Evolutionary conservation across 176 grass and related monocot genomes (phyloP), one percentile per base, ranked within the genome.

Genomic region (Phyllostachys edulis): DNA sequence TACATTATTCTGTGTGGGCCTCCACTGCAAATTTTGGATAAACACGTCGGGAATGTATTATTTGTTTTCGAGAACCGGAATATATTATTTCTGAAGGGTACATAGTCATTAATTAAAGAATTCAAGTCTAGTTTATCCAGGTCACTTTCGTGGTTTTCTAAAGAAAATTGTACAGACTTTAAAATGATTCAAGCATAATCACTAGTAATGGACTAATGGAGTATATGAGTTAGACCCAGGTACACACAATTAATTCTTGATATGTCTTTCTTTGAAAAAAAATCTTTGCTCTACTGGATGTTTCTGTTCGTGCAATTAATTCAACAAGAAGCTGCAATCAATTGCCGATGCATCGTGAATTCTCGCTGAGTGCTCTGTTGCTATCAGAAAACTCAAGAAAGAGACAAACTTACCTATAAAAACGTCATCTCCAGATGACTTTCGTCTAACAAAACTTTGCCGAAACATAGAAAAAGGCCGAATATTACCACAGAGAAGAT

Each of bases 1-100:
- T 80, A 15, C 71, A 27, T 77, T 81, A 89, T 89, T 82, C 82
- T 18, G 9, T 50, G 81, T 73, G 81, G 76, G 69, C 11, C 40
- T 80, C 87, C 78, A 75, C 61, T n/a, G 65, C 6, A 11, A 21
- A 24, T 23, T 15, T 34, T 10, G 21, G 54, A 51, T 44, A 66
- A 17, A 52, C 15, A 49, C 4, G 46, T 49, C 3, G 3, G 46
- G 13, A 15, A 13, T 47, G 44, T 45, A 12, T 45, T 45, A 47
- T 47, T 49, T 49, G 3, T 49, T 49, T 39, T 39, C 37, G 16
- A 77, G 73, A 29, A 67, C 21, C 69, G 54, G 27, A 68, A 71
- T 36, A 55, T 29, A 36, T 18, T 1, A 62, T 7, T 40, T 75
- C 46, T 79, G 9, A 32, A 45, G 2, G 36, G n/a, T 16, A 6